phyloP scores from a whole-genome alignment of 1,139 yeast species.

The Casaregolazyma lundiana region DNA sequence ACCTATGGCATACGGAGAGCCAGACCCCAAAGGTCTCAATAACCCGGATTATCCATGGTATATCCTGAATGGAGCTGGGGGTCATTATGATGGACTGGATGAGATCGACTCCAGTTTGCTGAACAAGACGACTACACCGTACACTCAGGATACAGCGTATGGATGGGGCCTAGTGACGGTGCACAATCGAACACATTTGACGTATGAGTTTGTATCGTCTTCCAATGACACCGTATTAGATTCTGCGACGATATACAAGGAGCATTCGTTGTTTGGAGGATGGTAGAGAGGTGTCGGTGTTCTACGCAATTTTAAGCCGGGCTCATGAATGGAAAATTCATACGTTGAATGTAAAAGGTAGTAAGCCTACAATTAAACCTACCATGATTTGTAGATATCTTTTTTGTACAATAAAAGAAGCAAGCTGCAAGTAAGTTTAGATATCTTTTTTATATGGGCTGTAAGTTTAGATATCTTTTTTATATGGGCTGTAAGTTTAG shows the following conservation, averaged over 20 bases:
- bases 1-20: constrained; percentile 23
- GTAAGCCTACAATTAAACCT: too few relatives aligned
- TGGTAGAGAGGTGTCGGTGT: not conserved
- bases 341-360: too few relatives aligned
- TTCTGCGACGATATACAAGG: constrained; percentile 26
- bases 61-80: constrained; percentile 30
- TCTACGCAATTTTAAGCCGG: too few relatives aligned
- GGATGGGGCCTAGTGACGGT: constrained; percentile 41
- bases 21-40: constrained; percentile 29
- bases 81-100: constrained; percentile 31
- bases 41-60: constrained; percentile 31
- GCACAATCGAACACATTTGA: constrained; percentile 48
- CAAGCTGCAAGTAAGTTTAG: too few relatives aligned
- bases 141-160: constrained; percentile 16
- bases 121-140: constrained; percentile 4
- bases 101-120: constrained; percentile 14
- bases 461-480: too few relatives aligned
- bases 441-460: too few relatives aligned
- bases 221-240: constrained; percentile 41
- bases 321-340: too few relatives aligned
- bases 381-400: too few relatives aligned
- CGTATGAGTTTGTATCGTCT: constrained; percentile 35
- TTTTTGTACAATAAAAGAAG: too few relatives aligned
- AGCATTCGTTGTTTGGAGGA: constrained; percentile 10
- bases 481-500: too few relatives aligned